phyloP scores from a whole-genome alignment of 345 rosid genomes.

The Raphanus raphanistrum region DNA sequence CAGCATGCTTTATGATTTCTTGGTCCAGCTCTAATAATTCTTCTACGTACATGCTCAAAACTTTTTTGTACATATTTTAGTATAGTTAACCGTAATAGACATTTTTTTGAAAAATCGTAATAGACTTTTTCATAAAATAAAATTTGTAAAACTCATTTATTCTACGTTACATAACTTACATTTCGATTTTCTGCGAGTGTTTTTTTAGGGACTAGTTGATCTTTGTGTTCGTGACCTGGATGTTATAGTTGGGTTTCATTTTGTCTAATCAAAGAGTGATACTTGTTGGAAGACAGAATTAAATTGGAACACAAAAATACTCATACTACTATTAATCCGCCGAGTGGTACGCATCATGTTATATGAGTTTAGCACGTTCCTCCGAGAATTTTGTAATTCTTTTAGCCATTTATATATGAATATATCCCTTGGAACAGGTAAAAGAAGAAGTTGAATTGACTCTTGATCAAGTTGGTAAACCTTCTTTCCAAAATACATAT shows the following conservation, averaged over 20 bases:
- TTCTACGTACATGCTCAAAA: background rate
- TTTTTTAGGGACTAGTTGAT: background rate
- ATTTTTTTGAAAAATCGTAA: background rate
- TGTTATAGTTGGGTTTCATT: background rate
- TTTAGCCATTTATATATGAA: background rate
- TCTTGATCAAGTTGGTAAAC: constrained; percentile 31
- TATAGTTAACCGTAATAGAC: background rate
- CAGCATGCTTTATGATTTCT: constrained; percentile 8
- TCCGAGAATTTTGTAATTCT: background rate
- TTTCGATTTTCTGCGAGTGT: background rate
- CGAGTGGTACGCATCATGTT: constrained; percentile 66
- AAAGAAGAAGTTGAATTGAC: constrained; percentile 94
- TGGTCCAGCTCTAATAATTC: background rate
- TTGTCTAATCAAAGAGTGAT: constrained; percentile 2
- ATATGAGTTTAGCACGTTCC: background rate
- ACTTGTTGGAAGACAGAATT: background rate
- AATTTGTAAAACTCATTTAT: background rate
- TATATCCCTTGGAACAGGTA: constrained; percentile 54
- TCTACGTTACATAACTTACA: background rate
- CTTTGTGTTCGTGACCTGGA: constrained; percentile 5
- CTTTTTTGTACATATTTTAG: background rate
- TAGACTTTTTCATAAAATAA: background rate
- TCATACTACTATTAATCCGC: constrained; percentile 54
- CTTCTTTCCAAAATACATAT: too few relatives aligned
- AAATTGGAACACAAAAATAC: background rate